Conservation (phyloP, 495 filamentous ascomycete species). For the Daldinia concentrica region DNA sequence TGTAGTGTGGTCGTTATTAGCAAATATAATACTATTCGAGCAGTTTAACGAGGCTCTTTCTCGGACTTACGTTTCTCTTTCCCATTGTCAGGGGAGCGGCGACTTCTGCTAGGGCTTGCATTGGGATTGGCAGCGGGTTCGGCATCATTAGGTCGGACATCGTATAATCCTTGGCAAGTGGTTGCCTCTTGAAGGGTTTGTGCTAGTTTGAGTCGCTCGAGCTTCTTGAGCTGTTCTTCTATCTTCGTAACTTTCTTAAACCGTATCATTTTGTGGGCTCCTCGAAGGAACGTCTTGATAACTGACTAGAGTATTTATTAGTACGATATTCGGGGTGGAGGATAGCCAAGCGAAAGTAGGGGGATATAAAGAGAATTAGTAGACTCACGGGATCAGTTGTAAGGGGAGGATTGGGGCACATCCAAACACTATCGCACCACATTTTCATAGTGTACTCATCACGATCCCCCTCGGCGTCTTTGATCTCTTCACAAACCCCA, state of each 20-base stretch:
- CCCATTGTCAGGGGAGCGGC: background rate
- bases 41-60: background rate
- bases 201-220: background rate
- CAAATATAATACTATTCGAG: background rate
- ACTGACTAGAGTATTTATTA: conserved; percentile 2
- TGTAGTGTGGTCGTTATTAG: background rate
- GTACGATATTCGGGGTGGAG: background rate
- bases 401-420: conserved; percentile 11
- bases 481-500: background rate
- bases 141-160: background rate
- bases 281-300: background rate
- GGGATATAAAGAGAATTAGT: background rate
- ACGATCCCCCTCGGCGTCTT: background rate
- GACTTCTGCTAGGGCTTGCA: background rate
- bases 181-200: conserved; percentile 2
- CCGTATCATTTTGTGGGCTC: background rate
- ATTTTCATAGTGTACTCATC: conserved; percentile 6
- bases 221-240: background rate
- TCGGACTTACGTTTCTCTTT: conserved; percentile 19
- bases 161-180: background rate
- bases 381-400: conserved; percentile 5
- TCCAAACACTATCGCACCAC: conserved; percentile 23
- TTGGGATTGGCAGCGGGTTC: background rate
- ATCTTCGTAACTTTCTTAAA: background rate
- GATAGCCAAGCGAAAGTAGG: background rate